A percentile compares a stretch with the other conserved stretches of the same genome.
These are phyloP conservation scores for Sphaerulina vaccinii DNA, from an alignment of 2,329 filamentous ascomycete genomes.

Conservation along the genomic window DNA sequence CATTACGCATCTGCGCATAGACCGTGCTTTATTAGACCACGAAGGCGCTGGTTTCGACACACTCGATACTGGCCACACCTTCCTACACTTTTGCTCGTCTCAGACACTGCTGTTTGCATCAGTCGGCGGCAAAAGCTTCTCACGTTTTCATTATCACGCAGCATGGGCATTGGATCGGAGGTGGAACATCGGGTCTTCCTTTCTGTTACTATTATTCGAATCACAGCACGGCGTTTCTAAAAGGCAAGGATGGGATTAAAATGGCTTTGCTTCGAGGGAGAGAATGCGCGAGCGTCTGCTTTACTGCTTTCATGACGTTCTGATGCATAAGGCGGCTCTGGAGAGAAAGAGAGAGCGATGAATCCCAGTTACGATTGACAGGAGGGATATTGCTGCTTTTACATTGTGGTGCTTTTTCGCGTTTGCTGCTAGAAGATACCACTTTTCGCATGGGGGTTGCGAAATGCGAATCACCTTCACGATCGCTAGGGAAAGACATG, in stretches of 20 bases:
- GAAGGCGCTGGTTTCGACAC: not conserved
- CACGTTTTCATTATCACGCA: conserved; percentile 7
- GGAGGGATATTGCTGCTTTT: not conserved
- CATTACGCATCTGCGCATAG: not conserved
- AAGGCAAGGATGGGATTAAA: conserved; percentile 9
- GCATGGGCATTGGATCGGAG: conserved; percentile 8
- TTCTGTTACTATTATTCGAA: conserved; percentile 14
- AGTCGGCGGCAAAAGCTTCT: conserved; percentile 3
- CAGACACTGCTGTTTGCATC: not conserved
- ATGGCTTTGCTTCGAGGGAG: not conserved
- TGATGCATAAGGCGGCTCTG: conserved; percentile 1
- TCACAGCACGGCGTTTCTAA: conserved; percentile 12
- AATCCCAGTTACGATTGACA: not conserved
- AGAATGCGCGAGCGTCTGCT: not conserved
- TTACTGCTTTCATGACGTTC: conserved; percentile 1
- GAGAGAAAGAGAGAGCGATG: not conserved
- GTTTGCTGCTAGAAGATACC: not conserved
- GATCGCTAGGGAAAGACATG: not conserved
- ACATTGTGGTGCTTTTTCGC: not conserved
- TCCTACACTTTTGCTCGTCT: not conserved
- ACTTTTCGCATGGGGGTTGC: not conserved
- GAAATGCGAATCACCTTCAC: conserved; percentile 1
- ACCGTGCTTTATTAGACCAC: not conserved
- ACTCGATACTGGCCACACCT: not conserved
- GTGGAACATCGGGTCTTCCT: not conserved